Evolutionary conservation across 2,329 filamentous ascomycete species (phyloP).

Genomic region (Ascochyta rabiei): DNA sequence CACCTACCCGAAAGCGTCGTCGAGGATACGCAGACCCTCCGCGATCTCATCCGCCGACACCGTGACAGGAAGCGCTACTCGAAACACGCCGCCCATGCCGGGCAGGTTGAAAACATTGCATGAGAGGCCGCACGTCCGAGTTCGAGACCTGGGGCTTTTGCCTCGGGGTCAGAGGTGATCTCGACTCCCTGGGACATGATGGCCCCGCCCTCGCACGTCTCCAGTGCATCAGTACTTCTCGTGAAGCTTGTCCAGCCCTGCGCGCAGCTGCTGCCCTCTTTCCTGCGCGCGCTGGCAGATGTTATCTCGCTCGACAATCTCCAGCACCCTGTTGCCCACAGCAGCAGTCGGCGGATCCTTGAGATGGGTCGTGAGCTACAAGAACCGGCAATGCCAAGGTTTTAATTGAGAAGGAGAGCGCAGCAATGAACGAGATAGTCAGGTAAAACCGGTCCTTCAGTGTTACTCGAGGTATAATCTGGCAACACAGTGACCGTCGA

Average conservation of each 20-base stretch:
- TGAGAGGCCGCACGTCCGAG: constrained; percentile 35
- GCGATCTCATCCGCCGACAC: constrained; percentile 53
- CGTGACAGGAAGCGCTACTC: constrained; percentile 66
- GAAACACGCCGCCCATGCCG: constrained; percentile 56
- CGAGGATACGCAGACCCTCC: constrained; percentile 61
- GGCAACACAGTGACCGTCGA: no score
- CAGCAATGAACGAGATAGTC: no score
- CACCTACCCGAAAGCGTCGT: constrained; percentile 51
- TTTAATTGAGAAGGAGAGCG: no score
- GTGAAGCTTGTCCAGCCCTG: constrained; percentile 25
- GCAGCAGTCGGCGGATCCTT: constrained; percentile 40
- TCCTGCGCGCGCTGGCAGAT: constrained; percentile 22
- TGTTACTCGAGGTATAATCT: no score
- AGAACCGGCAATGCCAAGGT: no score
- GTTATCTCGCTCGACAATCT: constrained; percentile 37
- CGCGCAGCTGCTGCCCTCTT: constrained; percentile 27
- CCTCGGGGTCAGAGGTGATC: constrained; percentile 31
- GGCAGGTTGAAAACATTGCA: constrained; percentile 24
- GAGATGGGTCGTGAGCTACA: constrained; percentile 39
- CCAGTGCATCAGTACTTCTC: constrained; percentile 38
- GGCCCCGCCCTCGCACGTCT: constrained; percentile 37
- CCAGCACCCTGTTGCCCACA: constrained; percentile 38
- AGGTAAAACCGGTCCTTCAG: no score
- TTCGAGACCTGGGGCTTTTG: constrained; percentile 30
- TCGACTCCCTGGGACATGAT: constrained; percentile 41